Base-by-base conservation (phyloP, 768 basidiomycete genomes). In the Russula emetica region DNA sequence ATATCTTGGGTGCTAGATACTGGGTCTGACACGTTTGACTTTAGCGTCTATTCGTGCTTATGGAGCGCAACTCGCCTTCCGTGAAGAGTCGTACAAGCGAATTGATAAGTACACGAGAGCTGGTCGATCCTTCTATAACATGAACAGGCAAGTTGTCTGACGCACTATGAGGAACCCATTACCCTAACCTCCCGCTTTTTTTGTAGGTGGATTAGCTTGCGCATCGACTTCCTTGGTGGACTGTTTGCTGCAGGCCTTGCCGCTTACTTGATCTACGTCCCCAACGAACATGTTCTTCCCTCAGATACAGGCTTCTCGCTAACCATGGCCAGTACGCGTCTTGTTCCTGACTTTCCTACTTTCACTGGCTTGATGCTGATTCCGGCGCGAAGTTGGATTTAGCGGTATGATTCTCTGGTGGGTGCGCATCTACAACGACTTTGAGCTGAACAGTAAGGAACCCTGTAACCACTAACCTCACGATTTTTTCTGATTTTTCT, bases 221-320 rank as follows among this genome's bases (percentile, higher is more conserved):
- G 81, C 62, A 77, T 92, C 44, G 90, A 92, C 70, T 66, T 72
- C 16, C 68, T 83, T 51, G 83, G 82, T 1, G 78, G 77, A n/a
- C n/a, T 81, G 24, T 84, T 85, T 68, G 72, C 83, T 2, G 70
- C 81, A 0, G 70, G 70, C 11, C 76, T 86, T 6, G 84, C 82
- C 1, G 77, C 78, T 16, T 83, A 82, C 70, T 74, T 86, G 20
- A 74, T 83, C 5, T 85, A 85, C 65, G 71, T 71, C 49, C 71
- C 69, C 5, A 77, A 20, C 71, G 70, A 2, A 18, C 57, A 26
- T 77, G 77, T 28, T 71, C 78, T 63, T 40, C 61, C 67, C 3
- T 76, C 78, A 1, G 75, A 77, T 20, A 74, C 75, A 13, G 80
- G 77, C 3, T 74, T 78, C 67, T 74, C 76, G 18, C 59, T 77